Conservation (phyloP, 2,329 filamentous ascomycete species). For the Alternaria sp. region DNA sequence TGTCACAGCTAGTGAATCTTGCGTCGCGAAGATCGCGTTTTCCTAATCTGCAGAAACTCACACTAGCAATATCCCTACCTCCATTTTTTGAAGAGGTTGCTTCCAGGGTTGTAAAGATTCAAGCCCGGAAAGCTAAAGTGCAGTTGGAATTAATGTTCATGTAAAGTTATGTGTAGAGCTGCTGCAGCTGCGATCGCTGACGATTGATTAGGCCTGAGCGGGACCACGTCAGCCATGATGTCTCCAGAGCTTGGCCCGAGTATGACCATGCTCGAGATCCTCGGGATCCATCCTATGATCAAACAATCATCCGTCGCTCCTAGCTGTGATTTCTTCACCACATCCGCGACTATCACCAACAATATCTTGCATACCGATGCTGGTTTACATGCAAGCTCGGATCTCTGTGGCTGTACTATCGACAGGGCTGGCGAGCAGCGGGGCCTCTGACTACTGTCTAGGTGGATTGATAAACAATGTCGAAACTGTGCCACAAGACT, state of each 20-base stretch:
- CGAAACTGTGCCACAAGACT: not conserved
- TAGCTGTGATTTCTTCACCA: not conserved
- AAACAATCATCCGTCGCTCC: not conserved
- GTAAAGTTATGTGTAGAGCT: not conserved
- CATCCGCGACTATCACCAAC: not conserved
- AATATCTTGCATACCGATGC: not conserved
- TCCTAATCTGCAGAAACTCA: conserved; percentile 12
- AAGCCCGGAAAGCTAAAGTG: conserved; percentile 9
- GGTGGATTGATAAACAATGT: not conserved
- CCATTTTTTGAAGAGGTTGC: conserved; percentile 14
- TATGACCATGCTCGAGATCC: conserved; percentile 17
- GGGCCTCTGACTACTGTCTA: not conserved
- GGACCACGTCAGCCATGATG: conserved; percentile 6
- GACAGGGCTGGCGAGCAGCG: not conserved
- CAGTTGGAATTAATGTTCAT: conserved; percentile 12
- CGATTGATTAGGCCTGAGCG: conserved; percentile 1
- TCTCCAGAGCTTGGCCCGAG: conserved; percentile 13
- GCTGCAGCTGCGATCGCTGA: not conserved
- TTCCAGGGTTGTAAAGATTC: conserved; percentile 11
- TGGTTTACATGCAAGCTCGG: not conserved
- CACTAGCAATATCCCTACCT: conserved; percentile 13
- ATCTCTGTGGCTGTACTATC: not conserved
- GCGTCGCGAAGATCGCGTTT: conserved; percentile 11
- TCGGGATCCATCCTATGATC: conserved; percentile 6
- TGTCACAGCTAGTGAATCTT: conserved; percentile 14